A percentile compares a stretch with the other conserved stretches of the same genome.
These are phyloP conservation scores for Lagenaria siceraria DNA, from an alignment of 306 rosid species.

Conservation along the genomic window DNA sequence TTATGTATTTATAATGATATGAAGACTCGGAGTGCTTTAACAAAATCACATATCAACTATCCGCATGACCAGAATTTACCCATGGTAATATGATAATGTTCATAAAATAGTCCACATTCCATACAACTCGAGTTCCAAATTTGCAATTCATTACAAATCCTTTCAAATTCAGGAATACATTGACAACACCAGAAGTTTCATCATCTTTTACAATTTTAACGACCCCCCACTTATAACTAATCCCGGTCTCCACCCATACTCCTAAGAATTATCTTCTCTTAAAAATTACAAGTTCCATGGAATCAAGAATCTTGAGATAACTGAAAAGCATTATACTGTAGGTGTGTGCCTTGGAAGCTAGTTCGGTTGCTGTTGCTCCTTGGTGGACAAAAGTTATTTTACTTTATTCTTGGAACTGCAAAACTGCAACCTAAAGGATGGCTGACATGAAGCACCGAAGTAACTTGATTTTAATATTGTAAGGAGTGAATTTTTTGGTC, in stretches of 20 bases:
- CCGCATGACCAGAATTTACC: neutral
- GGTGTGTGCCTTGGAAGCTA: neutral
- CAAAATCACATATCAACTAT: neutral
- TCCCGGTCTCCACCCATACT: neutral
- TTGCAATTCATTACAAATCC: neutral
- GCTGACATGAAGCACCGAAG: neutral
- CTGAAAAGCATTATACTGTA: neutral
- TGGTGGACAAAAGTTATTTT: neutral
- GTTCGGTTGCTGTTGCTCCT: neutral
- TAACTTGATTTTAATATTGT: neutral
- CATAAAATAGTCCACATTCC: neutral
- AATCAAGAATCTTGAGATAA: neutral
- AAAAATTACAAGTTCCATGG: neutral
- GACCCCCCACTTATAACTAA: neutral
- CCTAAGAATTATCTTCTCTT: neutral
- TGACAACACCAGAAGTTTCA: neutral
- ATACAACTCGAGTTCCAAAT: neutral
- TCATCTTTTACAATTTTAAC: neutral
- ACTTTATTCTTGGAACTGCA: neutral
- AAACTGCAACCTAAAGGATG: neutral
- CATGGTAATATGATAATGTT: neutral
- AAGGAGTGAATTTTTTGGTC: neutral
- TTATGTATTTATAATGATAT: neutral
- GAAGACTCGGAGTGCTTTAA: neutral
- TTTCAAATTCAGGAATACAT: neutral